Conservation (phyloP, 495 filamentous ascomycete species). For the Podospora appendiculata region DNA sequence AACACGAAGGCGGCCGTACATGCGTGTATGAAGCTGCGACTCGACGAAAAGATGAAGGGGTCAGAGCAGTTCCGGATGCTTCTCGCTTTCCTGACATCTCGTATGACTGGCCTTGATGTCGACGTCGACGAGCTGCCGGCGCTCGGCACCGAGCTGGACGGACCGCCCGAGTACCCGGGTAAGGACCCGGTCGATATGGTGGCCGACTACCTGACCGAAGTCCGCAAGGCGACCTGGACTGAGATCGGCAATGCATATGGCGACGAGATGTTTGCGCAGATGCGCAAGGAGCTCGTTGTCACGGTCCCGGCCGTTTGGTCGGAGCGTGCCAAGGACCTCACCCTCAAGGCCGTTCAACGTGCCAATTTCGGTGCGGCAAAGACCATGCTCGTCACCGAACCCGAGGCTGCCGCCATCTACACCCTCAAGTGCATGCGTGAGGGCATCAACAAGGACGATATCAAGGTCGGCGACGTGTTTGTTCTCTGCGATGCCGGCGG, state of each 20-base stretch:
- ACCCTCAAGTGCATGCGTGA: constrained; percentile 28
- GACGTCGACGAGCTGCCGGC: neutral
- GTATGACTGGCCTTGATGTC: constrained; percentile 1
- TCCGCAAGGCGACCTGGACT: neutral
- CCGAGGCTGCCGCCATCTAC: constrained; percentile 42
- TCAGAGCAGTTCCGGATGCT: constrained; percentile 2
- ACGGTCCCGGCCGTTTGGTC: constrained; percentile 7
- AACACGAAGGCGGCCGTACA: constrained; percentile 6
- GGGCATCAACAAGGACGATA: constrained; percentile 6
- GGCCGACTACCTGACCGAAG: constrained; percentile 2
- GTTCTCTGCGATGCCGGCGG: constrained; percentile 41
- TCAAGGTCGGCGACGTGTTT: constrained; percentile 29
- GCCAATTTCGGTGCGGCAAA: neutral
- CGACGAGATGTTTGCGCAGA: neutral
- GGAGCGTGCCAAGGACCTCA: constrained; percentile 3
- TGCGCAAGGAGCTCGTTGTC: neutral
- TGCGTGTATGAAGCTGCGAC: constrained; percentile 8
- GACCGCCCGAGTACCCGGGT: constrained; percentile 8
- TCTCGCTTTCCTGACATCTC: neutral
- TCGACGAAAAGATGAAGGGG: constrained; percentile 6
- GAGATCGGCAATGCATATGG: neutral
- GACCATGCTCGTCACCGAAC: constrained; percentile 18
- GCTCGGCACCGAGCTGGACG: neutral
- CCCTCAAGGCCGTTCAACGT: neutral
- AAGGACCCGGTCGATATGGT: constrained; percentile 6